phyloP scores from a whole-genome alignment of 2,329 filamentous ascomycete species.

The Fusarium heterosporum region DNA sequence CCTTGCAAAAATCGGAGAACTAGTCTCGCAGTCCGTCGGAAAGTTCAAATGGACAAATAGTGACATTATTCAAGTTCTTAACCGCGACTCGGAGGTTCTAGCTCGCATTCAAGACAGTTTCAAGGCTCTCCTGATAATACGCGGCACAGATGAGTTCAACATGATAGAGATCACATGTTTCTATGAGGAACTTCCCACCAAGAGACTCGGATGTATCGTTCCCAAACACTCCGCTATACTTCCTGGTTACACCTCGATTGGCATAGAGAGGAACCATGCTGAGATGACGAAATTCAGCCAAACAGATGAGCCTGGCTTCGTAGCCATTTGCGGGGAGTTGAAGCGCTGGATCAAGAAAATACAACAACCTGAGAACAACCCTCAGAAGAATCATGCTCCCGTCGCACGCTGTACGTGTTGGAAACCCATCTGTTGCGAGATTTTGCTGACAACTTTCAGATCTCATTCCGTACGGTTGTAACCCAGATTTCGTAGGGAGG shows the following conservation, averaged over 20 bases:
- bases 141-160: neutral
- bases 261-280: conserved; percentile 23
- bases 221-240: conserved; percentile 33
- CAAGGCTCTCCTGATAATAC: conserved; percentile 7
- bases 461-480: conserved; percentile 27
- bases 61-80: conserved; percentile 17
- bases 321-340: conserved; percentile 1
- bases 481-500: conserved; percentile 30
- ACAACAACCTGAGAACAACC: rapidly evolving
- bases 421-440: neutral
- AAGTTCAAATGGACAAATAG: conserved; percentile 34
- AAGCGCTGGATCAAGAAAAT: conserved; percentile 29
- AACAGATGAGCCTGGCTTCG: conserved; percentile 17
- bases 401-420: neutral
- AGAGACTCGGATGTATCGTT: conserved; percentile 10
- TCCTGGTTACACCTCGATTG: conserved; percentile 11
- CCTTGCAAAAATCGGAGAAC: conserved; percentile 24
- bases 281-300: conserved; percentile 26
- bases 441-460: neutral
- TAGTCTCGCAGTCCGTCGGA: conserved; percentile 18
- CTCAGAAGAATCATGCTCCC: neutral
- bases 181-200: conserved; percentile 36
- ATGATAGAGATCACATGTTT: conserved; percentile 35
- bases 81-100: conserved; percentile 29
- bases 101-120: conserved; percentile 29